phyloP scores from a whole-genome alignment of 805 yeast species.

The Candida xiaguanensis region DNA sequence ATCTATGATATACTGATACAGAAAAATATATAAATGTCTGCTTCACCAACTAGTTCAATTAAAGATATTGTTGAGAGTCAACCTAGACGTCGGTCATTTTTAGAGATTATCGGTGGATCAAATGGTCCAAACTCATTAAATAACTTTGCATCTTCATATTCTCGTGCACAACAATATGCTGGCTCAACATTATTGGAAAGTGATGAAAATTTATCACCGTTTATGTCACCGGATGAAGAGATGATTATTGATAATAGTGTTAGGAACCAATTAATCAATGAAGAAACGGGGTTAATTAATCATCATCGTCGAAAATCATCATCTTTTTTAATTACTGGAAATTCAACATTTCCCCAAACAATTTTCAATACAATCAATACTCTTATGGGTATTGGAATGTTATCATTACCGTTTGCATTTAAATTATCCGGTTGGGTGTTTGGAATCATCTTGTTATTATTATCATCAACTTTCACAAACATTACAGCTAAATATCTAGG shows the following conservation, averaged over 20 bases:
- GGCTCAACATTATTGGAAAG: constrained; percentile 15
- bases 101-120: constrained; percentile 16
- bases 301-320: constrained; percentile 8
- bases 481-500: constrained; percentile 56
- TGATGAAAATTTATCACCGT: constrained; percentile 13
- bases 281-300: constrained; percentile 12
- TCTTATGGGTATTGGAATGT: constrained; percentile 69
- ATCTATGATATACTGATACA: too few relatives aligned
- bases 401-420: constrained; percentile 70
- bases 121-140: constrained; percentile 36
- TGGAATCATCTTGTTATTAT: constrained; percentile 41
- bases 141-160: constrained; percentile 39
- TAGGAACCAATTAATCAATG: constrained; percentile 3
- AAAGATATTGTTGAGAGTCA: neutral
- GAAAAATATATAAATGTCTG: too few relatives aligned
- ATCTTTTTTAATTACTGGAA: constrained; percentile 14
- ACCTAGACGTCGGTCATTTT: constrained; percentile 23
- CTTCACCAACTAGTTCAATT: neutral
- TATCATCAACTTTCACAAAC: constrained; percentile 48
- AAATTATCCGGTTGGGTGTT: constrained; percentile 63
- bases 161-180: constrained; percentile 32
- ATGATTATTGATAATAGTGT: constrained; percentile 12
- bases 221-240: constrained; percentile 10
- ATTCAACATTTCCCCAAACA: constrained; percentile 66
- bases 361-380: constrained; percentile 68